Conservation (phyloP, 2,329 filamentous ascomycete genomes). For the Colletotrichum caudatum region DNA sequence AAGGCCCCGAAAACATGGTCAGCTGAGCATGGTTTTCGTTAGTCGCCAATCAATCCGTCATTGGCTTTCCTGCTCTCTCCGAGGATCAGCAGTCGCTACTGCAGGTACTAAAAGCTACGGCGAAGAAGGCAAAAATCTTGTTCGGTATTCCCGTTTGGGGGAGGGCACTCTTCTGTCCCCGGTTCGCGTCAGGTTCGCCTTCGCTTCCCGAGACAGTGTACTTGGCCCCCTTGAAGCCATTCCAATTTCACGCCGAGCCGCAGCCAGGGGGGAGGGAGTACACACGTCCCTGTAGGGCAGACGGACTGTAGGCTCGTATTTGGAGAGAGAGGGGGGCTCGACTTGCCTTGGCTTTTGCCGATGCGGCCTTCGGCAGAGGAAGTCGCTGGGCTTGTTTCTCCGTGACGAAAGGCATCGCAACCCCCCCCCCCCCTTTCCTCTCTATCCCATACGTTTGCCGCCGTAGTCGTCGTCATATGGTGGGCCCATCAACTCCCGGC, state of each 20-base stretch:
- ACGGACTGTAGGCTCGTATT: neutral
- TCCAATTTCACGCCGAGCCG: constrained; percentile 27
- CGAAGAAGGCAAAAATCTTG: neutral
- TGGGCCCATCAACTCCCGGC: constrained; percentile 7
- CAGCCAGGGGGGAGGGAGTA: neutral
- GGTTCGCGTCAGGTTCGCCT: neutral
- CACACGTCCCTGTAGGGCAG: constrained; percentile 4
- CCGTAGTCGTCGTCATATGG: constrained; percentile 15
- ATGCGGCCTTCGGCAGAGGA: neutral
- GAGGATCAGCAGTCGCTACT: constrained; percentile 22
- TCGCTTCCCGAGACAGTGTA: constrained; percentile 31
- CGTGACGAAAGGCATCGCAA: constrained; percentile 6
- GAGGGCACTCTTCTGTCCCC: constrained; percentile 10
- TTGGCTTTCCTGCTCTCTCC: constrained; percentile 1
- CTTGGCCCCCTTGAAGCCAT: constrained; percentile 34
- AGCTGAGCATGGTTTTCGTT: constrained; percentile 14
- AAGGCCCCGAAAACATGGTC: neutral
- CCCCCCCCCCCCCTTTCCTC: neutral
- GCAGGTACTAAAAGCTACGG: constrained; percentile 22
- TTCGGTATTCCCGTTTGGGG: neutral
- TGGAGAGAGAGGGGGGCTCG: neutral
- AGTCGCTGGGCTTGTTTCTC: neutral
- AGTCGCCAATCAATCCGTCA: constrained; percentile 4
- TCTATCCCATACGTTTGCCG: constrained; percentile 18
- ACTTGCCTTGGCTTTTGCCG: neutral